These are phyloP conservation scores for Daedaleopsis nitida DNA, from an alignment of 768 basidiomycete species.

Conservation along the genomic window DNA sequence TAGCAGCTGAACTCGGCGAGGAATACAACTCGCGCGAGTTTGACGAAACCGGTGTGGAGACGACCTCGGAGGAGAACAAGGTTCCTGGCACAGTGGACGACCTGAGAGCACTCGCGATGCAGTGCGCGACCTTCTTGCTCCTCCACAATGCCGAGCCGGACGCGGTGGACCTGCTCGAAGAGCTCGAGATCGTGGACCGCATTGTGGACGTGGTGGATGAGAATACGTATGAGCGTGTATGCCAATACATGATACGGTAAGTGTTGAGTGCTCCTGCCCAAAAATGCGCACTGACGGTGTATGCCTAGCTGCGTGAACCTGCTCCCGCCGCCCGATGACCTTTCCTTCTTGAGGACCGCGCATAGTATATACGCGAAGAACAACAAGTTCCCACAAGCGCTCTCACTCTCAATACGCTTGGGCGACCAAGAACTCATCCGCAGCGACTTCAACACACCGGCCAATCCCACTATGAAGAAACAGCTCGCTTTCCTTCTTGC, in stretches of 20 bases:
- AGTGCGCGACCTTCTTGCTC: slow-evolving; percentile 88
- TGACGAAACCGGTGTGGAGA: slow-evolving; percentile 37
- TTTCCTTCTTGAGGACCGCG: slow-evolving; percentile 84
- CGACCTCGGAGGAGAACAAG: slow-evolving; percentile 29
- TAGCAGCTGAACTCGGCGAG: slow-evolving; percentile 94
- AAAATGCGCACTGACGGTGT: slow-evolving; percentile 10
- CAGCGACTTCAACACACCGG: slow-evolving; percentile 87
- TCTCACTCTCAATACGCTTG: slow-evolving; percentile 83
- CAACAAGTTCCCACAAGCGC: slow-evolving; percentile 87
- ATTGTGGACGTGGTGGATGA: slow-evolving; percentile 80
- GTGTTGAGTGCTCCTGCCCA: slow-evolving; percentile 28
- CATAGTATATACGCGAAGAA: slow-evolving; percentile 88
- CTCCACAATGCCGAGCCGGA: slow-evolving; percentile 97
- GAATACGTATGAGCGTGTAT: slow-evolving; percentile 87
- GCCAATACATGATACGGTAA: slow-evolving; percentile 93
- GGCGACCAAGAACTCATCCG: slow-evolving; percentile 79
- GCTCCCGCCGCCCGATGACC: slow-evolving; percentile 90
- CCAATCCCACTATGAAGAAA: slow-evolving; percentile 93
- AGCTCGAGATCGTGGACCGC: slow-evolving; percentile 85
- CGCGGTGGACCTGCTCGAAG: slow-evolving; percentile 93
- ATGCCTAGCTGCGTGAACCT: slow-evolving; percentile 76
- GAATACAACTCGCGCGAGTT: slow-evolving; percentile 80
- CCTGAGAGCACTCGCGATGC: slow-evolving; percentile 71
- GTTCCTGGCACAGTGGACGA: slow-evolving; percentile 68
- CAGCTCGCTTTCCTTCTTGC: slow-evolving; percentile 95